Conservation (phyloP, 225 moss, liverwort and hornwort species). For the Bryoerythrophyllum caledonicum region DNA sequence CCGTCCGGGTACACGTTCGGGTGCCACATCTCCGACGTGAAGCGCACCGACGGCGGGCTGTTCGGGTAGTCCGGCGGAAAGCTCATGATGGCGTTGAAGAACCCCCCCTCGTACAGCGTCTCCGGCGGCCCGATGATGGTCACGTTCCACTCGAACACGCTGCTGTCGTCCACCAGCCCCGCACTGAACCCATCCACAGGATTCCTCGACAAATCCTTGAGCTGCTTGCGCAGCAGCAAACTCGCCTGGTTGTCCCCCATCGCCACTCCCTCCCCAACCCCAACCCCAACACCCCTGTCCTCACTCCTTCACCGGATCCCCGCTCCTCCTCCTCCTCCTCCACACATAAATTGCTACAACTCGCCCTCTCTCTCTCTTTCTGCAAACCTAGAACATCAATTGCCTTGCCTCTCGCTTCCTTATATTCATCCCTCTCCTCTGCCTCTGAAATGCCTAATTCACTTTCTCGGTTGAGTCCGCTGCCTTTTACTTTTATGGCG, state of each 20-base stretch:
- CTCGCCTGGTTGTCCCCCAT: constrained; percentile 70
- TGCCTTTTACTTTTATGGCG: background rate
- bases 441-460: background rate
- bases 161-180: constrained; percentile 89
- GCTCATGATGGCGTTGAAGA: constrained; percentile 98
- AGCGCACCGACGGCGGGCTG: constrained; percentile 92
- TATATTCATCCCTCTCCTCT: background rate
- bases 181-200: constrained; percentile 95
- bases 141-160: constrained; percentile 97
- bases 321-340: too few relatives aligned
- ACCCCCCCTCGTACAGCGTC: constrained; percentile 96
- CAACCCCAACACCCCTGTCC: background rate
- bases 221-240: constrained; percentile 63
- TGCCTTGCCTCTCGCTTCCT: background rate
- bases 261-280: constrained; percentile 11
- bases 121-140: constrained; percentile 95
- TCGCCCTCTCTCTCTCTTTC: too few relatives aligned
- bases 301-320: background rate
- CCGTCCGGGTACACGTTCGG: constrained; percentile 96
- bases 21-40: constrained; percentile 98
- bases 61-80: constrained; percentile 96
- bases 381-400: constrained; percentile 5
- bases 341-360: background rate
- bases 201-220: constrained; percentile 84
- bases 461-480: too few relatives aligned